Conservation (phyloP, 2,329 filamentous ascomycete genomes). For the Fusarium sp. region DNA sequence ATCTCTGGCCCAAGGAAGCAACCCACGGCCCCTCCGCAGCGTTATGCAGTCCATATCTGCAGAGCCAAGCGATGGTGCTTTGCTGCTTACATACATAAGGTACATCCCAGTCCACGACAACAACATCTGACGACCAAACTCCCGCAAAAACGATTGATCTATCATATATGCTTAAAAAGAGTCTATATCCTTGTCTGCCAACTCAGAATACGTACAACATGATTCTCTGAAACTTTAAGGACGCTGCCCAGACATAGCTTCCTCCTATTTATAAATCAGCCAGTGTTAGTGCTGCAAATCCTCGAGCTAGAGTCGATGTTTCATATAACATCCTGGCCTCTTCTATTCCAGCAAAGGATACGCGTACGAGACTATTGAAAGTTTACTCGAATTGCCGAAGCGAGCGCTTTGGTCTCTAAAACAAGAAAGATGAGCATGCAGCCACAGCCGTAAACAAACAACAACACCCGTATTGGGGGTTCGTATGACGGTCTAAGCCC, state of each 20-base stretch:
- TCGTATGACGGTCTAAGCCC: slow-evolving; percentile 14
- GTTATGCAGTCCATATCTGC: slow-evolving; percentile 31
- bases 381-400: slow-evolving; percentile 31
- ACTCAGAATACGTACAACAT: slow-evolving; percentile 1
- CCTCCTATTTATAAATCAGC: slow-evolving; percentile 35
- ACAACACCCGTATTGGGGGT: slow-evolving; percentile 15
- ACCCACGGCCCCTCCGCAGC: slow-evolving; percentile 16
- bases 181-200: not conserved
- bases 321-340: slow-evolving; percentile 28
- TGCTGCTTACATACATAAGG: slow-evolving; percentile 16
- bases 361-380: slow-evolving; percentile 25
- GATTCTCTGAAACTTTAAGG: not conserved
- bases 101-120: not conserved
- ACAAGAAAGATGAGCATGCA: slow-evolving; percentile 11
- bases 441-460: slow-evolving; percentile 35
- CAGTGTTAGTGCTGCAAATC: slow-evolving; percentile 21
- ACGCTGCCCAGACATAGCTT: not conserved
- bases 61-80: slow-evolving; percentile 15
- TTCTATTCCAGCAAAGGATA: slow-evolving; percentile 21
- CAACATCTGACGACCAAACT: slow-evolving; percentile 7
- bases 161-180: slow-evolving; percentile 25
- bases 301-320: slow-evolving; percentile 26
- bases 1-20: slow-evolving; percentile 19
- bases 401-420: slow-evolving; percentile 9
- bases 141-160: slow-evolving; percentile 4